These are phyloP conservation scores for Podila epicladia DNA, from an alignment of 192 early-diverging fungal species.

Conservation along the genomic window DNA sequence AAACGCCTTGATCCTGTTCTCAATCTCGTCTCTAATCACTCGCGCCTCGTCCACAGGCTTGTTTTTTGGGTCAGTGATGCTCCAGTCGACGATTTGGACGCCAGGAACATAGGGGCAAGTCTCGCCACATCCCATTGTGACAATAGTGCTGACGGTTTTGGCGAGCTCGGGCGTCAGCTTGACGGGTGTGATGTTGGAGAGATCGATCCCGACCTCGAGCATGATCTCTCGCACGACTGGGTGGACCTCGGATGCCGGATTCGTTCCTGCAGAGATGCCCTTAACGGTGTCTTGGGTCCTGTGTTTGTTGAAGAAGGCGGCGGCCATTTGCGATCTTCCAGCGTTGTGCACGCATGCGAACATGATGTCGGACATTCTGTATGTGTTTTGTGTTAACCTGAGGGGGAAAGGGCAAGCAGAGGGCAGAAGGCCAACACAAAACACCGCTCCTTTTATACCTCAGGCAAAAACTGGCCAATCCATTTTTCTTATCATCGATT, in stretches of 20 bases:
- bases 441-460: too few relatives aligned
- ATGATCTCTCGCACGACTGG: constrained; percentile 30
- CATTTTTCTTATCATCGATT: too few relatives aligned
- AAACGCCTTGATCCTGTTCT: constrained; percentile 28
- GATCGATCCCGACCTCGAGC: constrained; percentile 35
- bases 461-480: too few relatives aligned
- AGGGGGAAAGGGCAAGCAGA: too few relatives aligned
- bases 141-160: constrained; percentile 30
- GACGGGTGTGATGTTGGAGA: constrained; percentile 33
- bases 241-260: constrained; percentile 40
- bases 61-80: constrained; percentile 33
- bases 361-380: constrained; percentile 29
- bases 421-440: too few relatives aligned
- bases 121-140: constrained; percentile 42
- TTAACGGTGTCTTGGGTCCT: constrained; percentile 33
- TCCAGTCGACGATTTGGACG: constrained; percentile 41
- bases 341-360: constrained; percentile 44
- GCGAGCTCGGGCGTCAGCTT: constrained; percentile 45
- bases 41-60: constrained; percentile 23
- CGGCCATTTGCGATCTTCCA: constrained; percentile 39
- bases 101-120: constrained; percentile 36
- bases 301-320: constrained; percentile 46
- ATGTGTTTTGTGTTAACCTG: too few relatives aligned
- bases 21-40: constrained; percentile 37
- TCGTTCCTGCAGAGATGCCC: constrained; percentile 40